A percentile compares a stretch with the other conserved stretches of the same genome.
These are phyloP conservation scores for Naumovozyma dairenensis DNA, from an alignment of 805 yeast species.

Conservation along the genomic window DNA sequence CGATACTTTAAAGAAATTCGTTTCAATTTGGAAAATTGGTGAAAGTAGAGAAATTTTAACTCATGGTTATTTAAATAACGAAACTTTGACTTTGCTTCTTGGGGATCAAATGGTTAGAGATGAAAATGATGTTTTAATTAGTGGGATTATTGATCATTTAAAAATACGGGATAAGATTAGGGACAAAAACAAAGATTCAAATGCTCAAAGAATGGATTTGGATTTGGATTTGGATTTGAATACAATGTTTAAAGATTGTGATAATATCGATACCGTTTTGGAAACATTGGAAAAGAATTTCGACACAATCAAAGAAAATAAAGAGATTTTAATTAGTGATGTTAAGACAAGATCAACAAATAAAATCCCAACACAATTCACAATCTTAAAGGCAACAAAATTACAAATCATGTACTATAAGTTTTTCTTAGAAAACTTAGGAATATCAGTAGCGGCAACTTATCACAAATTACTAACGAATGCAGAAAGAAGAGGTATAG, in stretches of 20 bases:
- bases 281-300: neutral
- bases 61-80: constrained; percentile 40
- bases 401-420: constrained; percentile 56
- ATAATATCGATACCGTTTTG: neutral
- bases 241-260: neutral
- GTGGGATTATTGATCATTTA: constrained; percentile 57
- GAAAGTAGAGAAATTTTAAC: constrained; percentile 52
- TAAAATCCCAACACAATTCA: constrained; percentile 38
- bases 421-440: constrained; percentile 35
- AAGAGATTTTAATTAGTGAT: constrained; percentile 37
- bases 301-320: constrained; percentile 2
- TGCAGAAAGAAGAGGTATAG: constrained; percentile 37
- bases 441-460: constrained; percentile 20
- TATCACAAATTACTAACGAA: constrained; percentile 39
- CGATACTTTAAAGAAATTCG: constrained; percentile 34
- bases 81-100: constrained; percentile 1
- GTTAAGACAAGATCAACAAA: constrained; percentile 48
- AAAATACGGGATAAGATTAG: constrained; percentile 8
- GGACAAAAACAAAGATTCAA: too few relatives aligned
- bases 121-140: constrained; percentile 36
- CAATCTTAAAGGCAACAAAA: constrained; percentile 41
- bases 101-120: neutral
- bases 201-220: too few relatives aligned
- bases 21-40: constrained; percentile 36
- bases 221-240: too few relatives aligned